Evolutionary conservation across 768 basidiomycete species (phyloP).

Genomic region (Exidia glandulosa): DNA sequence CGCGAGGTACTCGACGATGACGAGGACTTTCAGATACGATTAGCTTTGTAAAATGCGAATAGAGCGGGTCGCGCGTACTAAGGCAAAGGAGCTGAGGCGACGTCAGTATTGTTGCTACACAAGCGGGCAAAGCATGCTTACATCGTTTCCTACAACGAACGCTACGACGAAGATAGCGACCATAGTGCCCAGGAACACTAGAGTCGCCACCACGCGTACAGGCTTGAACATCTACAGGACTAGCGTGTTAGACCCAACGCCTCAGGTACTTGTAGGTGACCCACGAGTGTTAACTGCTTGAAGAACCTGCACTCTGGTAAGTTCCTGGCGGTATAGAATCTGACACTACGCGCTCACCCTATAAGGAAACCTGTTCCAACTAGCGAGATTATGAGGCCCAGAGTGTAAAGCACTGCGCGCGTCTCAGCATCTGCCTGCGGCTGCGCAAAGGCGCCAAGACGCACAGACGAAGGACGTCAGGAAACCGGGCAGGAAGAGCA

Average conservation of each 20-base stretch:
- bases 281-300: constrained; percentile 72
- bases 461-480: constrained; percentile 62
- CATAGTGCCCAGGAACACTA: constrained; percentile 70
- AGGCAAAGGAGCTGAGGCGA: constrained; percentile 3
- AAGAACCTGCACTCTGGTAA: constrained; percentile 38
- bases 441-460: constrained; percentile 1
- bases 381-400: constrained; percentile 76
- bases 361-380: constrained; percentile 86
- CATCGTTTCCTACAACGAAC: constrained; percentile 55
- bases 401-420: constrained; percentile 58
- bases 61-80: background rate
- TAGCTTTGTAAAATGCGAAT: background rate
- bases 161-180: constrained; percentile 78
- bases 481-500: constrained; percentile 58
- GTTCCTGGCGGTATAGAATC: constrained; percentile 5
- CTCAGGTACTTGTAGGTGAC: constrained; percentile 13
- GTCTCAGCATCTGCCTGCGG: too few species aligned
- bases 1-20: constrained; percentile 83
- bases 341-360: constrained; percentile 37
- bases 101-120: constrained; percentile 1
- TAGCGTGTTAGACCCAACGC: background rate
- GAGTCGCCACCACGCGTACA: constrained; percentile 69
- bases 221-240: constrained; percentile 82
- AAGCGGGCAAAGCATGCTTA: constrained; percentile 33
- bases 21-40: constrained; percentile 50